Conservation (phyloP, 805 yeast species). For the Candida montana region DNA sequence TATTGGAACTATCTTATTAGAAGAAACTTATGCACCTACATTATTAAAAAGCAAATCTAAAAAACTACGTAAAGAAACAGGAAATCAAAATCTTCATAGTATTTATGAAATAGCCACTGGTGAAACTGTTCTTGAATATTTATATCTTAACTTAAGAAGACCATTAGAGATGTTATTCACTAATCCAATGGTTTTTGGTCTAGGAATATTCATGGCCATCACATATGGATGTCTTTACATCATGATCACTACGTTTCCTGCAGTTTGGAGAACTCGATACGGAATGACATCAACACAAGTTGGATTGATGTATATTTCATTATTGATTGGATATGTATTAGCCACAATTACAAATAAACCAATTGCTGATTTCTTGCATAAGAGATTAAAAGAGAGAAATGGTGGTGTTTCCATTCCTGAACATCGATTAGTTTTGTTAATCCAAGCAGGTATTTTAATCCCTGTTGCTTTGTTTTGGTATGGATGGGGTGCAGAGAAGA, state of each 20-base stretch:
- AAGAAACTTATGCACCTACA: slow-evolving; percentile 56
- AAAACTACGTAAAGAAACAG: slow-evolving; percentile 44
- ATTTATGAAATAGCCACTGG: slow-evolving; percentile 53
- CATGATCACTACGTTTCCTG: slow-evolving; percentile 55
- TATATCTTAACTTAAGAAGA: slow-evolving; percentile 40
- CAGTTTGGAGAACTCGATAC: slow-evolving; percentile 41
- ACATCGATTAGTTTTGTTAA: slow-evolving; percentile 46
- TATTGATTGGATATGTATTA: slow-evolving; percentile 47
- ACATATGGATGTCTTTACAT: slow-evolving; percentile 64
- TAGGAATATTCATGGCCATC: slow-evolving; percentile 60
- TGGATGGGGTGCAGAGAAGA: slow-evolving; percentile 62
- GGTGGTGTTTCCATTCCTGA: slow-evolving; percentile 57
- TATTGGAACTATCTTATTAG: slow-evolving; percentile 36
- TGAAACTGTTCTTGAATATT: slow-evolving; percentile 33
- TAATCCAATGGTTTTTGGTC: slow-evolving; percentile 58
- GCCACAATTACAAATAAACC: slow-evolving; percentile 47
- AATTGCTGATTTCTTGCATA: slow-evolving; percentile 31
- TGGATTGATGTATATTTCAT: slow-evolving; percentile 55
- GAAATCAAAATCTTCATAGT: slow-evolving; percentile 50
- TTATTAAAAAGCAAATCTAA: slow-evolving; percentile 42
- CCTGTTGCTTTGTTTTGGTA: slow-evolving; percentile 62
- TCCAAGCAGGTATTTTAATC: slow-evolving; percentile 43
- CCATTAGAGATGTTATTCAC: slow-evolving; percentile 47
- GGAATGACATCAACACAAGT: slow-evolving; percentile 41
- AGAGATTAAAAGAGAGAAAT: slow-evolving; percentile 29